phyloP scores from a whole-genome alignment of 2,329 filamentous ascomycete genomes.

The Hypocreales sp. region DNA sequence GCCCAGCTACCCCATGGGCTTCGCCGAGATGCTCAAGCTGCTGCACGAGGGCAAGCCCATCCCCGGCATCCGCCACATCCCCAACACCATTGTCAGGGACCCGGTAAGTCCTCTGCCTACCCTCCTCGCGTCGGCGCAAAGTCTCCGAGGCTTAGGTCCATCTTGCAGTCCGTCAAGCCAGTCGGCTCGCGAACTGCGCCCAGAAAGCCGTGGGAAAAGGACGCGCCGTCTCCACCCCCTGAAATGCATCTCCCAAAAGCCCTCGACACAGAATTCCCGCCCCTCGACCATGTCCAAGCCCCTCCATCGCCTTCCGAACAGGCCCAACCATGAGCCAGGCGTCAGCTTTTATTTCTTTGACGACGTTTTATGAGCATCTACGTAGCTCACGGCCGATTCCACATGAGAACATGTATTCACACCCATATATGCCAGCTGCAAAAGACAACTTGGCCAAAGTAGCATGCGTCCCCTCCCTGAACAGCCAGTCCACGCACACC shows the following conservation, averaged over 20 bases:
- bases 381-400: no score
- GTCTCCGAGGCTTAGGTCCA: neutral
- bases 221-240: slow-evolving; percentile 10
- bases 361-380: no score
- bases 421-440: no score
- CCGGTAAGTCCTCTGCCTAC: slow-evolving; percentile 32
- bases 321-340: no score
- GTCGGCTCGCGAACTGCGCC: slow-evolving; percentile 31
- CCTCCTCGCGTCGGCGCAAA: neutral
- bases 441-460: no score
- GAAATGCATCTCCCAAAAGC: slow-evolving; percentile 9
- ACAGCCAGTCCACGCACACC: no score
- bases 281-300: slow-evolving; percentile 14
- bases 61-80: slow-evolving; percentile 77
- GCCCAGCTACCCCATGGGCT: slow-evolving; percentile 66
- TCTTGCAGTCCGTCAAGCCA: slow-evolving; percentile 27
- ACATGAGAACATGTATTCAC: no score
- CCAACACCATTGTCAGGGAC: slow-evolving; percentile 59
- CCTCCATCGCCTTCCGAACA: no score
- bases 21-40: slow-evolving; percentile 73
- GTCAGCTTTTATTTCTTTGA: no score
- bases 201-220: slow-evolving; percentile 66
- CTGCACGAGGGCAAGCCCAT: slow-evolving; percentile 72
- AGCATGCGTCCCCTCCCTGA: no score
- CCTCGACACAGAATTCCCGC: slow-evolving; percentile 20